Evolutionary conservation across 768 basidiomycete species (phyloP).

Genomic region (Bullera alba): DNA sequence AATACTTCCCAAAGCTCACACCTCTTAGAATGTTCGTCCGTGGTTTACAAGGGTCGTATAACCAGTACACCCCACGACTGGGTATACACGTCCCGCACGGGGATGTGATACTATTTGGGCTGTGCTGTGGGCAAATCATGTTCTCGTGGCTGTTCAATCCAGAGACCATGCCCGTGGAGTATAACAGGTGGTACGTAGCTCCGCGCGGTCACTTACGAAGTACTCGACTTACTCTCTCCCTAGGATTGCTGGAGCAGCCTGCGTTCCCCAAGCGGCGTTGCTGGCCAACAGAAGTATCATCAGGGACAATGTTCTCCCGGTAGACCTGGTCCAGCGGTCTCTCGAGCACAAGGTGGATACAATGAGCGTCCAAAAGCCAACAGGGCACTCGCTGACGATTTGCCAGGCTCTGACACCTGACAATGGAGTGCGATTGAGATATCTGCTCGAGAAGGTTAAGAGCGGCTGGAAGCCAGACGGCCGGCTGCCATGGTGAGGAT

Average conservation of each 20-base stretch:
- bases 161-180: constrained; percentile 74
- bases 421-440: constrained; percentile 27
- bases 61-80: constrained; percentile 62
- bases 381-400: no score
- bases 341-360: constrained; percentile 51
- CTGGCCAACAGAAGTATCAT: constrained; percentile 59
- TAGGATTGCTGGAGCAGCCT: constrained; percentile 68
- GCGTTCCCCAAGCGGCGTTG: constrained; percentile 57
- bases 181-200: constrained; percentile 59
- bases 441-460: constrained; percentile 23
- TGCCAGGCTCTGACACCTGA: constrained; percentile 28
- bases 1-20: neutral
- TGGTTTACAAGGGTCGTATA: constrained; percentile 84
- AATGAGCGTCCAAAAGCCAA: neutral
- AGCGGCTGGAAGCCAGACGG: constrained; percentile 33
- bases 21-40: constrained; percentile 50
- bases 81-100: constrained; percentile 73
- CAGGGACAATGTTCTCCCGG: constrained; percentile 55
- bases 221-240: neutral
- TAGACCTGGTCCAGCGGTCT: constrained; percentile 56
- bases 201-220: neutral
- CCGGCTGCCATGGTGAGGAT: constrained; percentile 43
- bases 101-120: constrained; percentile 68
- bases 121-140: constrained; percentile 80
- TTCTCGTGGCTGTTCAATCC: constrained; percentile 70